Conservation (phyloP, 306 rosid genomes). For the Morella rubra region DNA sequence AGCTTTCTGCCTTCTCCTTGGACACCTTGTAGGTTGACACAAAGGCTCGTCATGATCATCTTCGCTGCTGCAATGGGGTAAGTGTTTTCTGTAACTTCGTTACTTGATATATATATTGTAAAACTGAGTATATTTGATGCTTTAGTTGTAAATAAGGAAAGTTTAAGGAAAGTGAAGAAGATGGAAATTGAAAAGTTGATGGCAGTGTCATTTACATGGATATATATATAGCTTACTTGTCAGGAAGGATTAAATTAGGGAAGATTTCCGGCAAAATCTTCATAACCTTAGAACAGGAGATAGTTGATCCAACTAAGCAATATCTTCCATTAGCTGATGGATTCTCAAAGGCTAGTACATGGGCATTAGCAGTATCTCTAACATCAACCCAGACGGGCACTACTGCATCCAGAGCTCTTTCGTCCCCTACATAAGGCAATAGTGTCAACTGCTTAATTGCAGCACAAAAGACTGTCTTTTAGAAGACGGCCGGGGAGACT, state of each 20-base stretch:
- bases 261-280: constrained; percentile 47
- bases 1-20: background rate
- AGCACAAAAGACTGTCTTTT: background rate
- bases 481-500: background rate
- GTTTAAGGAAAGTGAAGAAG: background rate
- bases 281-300: constrained; percentile 51
- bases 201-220: too few relatives aligned
- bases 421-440: constrained; percentile 48
- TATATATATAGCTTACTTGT: constrained; percentile 41
- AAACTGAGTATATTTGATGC: background rate
- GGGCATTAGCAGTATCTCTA: constrained; percentile 79
- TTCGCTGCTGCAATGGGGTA: background rate
- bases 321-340: constrained; percentile 78
- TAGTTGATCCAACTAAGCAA: constrained; percentile 51
- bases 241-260: constrained; percentile 57
- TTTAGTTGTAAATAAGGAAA: background rate
- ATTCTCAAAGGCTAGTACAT: constrained; percentile 72
- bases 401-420: constrained; percentile 42
- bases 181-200: background rate
- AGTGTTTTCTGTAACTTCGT: background rate
- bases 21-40: background rate
- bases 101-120: background rate
- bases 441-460: background rate
- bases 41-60: background rate
- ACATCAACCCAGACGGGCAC: constrained; percentile 49